Conservation (phyloP, 352 stramenopile genomes). For the Phytophthora sojae region DNA sequence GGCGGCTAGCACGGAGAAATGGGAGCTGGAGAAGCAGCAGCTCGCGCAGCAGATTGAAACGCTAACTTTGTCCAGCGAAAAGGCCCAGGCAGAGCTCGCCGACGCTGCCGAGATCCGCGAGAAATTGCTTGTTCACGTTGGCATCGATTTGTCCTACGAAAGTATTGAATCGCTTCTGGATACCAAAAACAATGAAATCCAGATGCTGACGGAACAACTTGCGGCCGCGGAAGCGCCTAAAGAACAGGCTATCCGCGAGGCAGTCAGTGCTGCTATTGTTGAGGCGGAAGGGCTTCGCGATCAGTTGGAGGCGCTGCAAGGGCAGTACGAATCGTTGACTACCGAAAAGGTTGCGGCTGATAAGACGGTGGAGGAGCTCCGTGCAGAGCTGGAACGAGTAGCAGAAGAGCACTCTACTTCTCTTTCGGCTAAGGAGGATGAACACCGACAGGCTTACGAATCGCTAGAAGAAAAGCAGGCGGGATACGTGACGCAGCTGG, state of each 20-base stretch:
- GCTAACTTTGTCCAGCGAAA: conserved; percentile 31
- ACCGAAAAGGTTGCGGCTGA: conserved; percentile 16
- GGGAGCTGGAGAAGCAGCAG: conserved; percentile 29
- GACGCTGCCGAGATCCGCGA: conserved; percentile 49
- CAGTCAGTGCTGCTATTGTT: conserved; percentile 25
- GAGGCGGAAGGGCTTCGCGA: conserved; percentile 29
- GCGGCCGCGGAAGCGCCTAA: conserved; percentile 20
- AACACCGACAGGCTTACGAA: conserved; percentile 15
- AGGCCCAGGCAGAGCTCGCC: conserved; percentile 35
- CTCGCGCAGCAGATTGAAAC: conserved; percentile 34
- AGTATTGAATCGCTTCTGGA: conserved; percentile 58
- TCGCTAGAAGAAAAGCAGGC: conserved; percentile 12
- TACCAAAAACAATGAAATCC: conserved; percentile 59
- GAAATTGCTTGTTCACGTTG: conserved; percentile 47
- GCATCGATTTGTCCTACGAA: conserved; percentile 50
- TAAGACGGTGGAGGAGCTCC: conserved; percentile 32
- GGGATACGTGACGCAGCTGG: conserved; percentile 15
- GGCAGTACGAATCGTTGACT: conserved; percentile 17
- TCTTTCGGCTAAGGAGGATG: conserved; percentile 25
- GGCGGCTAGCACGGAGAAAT: conserved; percentile 18
- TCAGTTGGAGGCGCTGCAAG: conserved; percentile 31
- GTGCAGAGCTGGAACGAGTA: conserved; percentile 29
- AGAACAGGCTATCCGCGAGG: conserved; percentile 30
- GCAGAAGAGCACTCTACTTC: conserved; percentile 29
- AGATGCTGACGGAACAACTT: conserved; percentile 45